Base-by-base conservation (phyloP, 495 filamentous ascomycete species). In the Penicillium tannophilum region DNA sequence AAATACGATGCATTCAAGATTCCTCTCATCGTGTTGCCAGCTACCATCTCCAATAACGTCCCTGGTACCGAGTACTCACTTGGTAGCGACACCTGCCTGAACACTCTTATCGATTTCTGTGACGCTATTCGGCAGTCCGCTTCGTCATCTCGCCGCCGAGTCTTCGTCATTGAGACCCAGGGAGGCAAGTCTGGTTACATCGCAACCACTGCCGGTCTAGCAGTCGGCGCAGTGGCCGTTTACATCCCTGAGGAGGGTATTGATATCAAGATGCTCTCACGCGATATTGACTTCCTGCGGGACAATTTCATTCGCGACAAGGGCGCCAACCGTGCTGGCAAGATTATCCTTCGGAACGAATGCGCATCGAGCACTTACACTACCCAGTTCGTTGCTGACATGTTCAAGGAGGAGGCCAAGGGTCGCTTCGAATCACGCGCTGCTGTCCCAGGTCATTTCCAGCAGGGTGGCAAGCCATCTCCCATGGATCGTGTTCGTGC, bases 41-140 rank as follows among this genome's bases (percentile, higher is more conserved):
- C 95, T n/a, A 99, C 95, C 26, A 92, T 99, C 69, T 93, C 89
- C 64, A 98, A 98, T 80, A 99, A 99, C 73, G 95, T 99, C 9
- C 95, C 94, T 0, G 95, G 95, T 9, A 97, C 92, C 14, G 95
- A 99, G 74, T 99, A 96, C 76, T 96, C 92, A 0, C 83, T 99
- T 46, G 95, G 95, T 17, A 95, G 90, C 50, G 95, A 99, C 71
- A 99, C 95, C 12, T 99, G 95, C 69, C 79, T 98, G 42, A 99
- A 99, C 72, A 91, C 95, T n/a, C 80, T 99, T 17, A 90, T 97
- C 59, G 82, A 88, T 33, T 99, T 97, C 77, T 99, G 95, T 70
- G 95, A 99, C 77, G 90, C 90, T 44, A 97, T 98, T 76, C 91
- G 93, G 66, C 95, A 98, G 74, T 97, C 92, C 8, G 95, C 95